Conservation (phyloP, 116 monocot species). For the Trichopus zeylanicus region DNA sequence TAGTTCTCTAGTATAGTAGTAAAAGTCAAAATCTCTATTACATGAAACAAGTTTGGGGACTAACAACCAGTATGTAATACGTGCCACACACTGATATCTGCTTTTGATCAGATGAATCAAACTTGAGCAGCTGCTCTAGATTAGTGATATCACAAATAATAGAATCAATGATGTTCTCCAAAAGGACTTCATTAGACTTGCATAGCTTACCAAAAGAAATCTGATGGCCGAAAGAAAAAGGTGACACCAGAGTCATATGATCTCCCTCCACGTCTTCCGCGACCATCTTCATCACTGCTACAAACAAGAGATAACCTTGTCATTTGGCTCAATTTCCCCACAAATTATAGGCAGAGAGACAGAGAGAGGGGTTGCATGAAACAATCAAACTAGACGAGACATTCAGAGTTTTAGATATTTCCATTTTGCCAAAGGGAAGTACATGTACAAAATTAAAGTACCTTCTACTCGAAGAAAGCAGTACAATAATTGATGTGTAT, state of each 20-base stretch:
- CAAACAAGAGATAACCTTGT: not conserved
- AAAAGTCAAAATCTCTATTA: too few relatives aligned
- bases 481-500: slow-evolving; percentile 86
- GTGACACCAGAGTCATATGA: slow-evolving; percentile 67
- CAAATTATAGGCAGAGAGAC: not conserved
- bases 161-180: too few relatives aligned
- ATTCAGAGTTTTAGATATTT: not conserved
- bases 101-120: too few relatives aligned
- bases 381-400: not conserved
- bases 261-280: slow-evolving; percentile 82
- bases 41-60: too few relatives aligned
- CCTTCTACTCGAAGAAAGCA: slow-evolving; percentile 87
- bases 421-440: not conserved
- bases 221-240: slow-evolving; percentile 59
- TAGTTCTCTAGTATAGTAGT: too few relatives aligned
- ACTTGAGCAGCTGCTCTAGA: too few relatives aligned
- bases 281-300: slow-evolving; percentile 80
- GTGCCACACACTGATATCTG: too few relatives aligned
- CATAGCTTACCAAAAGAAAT: slow-evolving; percentile 80
- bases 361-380: not conserved
- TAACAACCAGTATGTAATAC: too few relatives aligned
- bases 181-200: not conserved
- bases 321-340: too few relatives aligned
- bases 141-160: too few relatives aligned
- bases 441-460: slow-evolving; percentile 15